Conservation (phyloP, 352 stramenopile genomes). For the Peronospora destructor region DNA sequence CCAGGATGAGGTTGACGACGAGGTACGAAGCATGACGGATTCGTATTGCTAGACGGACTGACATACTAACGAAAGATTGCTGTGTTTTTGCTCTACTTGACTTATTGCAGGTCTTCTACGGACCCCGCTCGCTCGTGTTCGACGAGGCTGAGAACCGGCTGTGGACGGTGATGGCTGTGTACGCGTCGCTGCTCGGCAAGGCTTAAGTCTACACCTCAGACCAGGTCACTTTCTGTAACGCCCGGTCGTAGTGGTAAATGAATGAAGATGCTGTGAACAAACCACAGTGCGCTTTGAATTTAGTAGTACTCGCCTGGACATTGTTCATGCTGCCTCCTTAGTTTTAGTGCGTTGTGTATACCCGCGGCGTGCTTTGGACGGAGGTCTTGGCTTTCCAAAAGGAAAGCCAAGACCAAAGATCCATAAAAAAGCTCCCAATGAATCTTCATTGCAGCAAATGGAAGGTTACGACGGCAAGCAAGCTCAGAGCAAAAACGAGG, state of each 20-base stretch:
- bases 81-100: constrained; percentile 1
- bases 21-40: constrained; percentile 47
- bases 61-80: neutral
- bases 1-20: constrained; percentile 94
- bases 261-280: constrained; percentile 15
- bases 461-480: constrained; percentile 33
- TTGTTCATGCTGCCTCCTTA: too few species aligned
- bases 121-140: constrained; percentile 92
- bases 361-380: too few species aligned
- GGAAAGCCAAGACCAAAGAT: too few species aligned
- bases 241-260: constrained; percentile 7
- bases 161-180: constrained; percentile 98
- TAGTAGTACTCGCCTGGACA: too few species aligned
- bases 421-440: too few species aligned
- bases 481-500: constrained; percentile 48
- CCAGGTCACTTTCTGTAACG: neutral
- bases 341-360: too few species aligned
- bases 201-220: constrained; percentile 9
- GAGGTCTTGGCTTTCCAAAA: too few species aligned
- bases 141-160: constrained; percentile 97
- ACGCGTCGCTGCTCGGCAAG: constrained; percentile 45
- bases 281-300: neutral
- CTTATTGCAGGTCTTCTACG: constrained; percentile 88
- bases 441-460: too few species aligned
- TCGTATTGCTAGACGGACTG: neutral